Percentiles rank a stretch among this genome's conserved stretches.
These are phyloP conservation scores for Alternaria incomplexa DNA, from an alignment of 2,329 filamentous ascomycete species.

Conservation along the genomic window DNA sequence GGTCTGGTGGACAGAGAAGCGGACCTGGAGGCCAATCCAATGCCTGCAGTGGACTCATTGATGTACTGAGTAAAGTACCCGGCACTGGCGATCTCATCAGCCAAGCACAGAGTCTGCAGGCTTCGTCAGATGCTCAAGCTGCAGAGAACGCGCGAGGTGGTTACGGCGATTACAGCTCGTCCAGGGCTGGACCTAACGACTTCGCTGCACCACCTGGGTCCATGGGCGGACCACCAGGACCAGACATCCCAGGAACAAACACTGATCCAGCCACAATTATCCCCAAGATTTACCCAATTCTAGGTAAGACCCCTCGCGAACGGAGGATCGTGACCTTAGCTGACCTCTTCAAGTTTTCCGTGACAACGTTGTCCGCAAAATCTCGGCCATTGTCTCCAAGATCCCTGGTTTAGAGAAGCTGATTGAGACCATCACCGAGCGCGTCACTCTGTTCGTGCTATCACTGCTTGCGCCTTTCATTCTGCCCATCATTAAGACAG, in stretches of 20 bases:
- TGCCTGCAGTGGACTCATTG: constrained; percentile 61
- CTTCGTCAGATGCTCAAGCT: constrained; percentile 56
- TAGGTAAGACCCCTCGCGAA: constrained; percentile 46
- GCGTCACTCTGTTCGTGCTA: constrained; percentile 87
- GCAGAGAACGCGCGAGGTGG: constrained; percentile 52
- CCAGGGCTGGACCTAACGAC: constrained; percentile 41
- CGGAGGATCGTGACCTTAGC: neutral
- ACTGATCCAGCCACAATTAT: constrained; percentile 67
- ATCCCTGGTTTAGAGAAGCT: constrained; percentile 87
- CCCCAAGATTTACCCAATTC: constrained; percentile 86
- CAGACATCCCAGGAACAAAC: constrained; percentile 74
- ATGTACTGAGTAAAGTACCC: constrained; percentile 77
- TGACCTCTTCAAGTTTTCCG: constrained; percentile 68
- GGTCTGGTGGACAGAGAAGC: constrained; percentile 26
- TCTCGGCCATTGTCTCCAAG: constrained; percentile 85
- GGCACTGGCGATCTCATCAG: constrained; percentile 55
- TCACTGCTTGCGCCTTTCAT: constrained; percentile 91
- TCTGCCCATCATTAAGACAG: constrained; percentile 85
- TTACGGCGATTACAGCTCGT: constrained; percentile 48
- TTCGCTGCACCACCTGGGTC: constrained; percentile 55
- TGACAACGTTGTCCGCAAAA: constrained; percentile 88
- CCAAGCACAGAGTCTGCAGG: constrained; percentile 56
- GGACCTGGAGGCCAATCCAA: constrained; percentile 41
- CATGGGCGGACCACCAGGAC: constrained; percentile 52
- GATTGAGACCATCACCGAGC: constrained; percentile 94